Evolutionary conservation across 73 alveolate species (phyloP).

Genomic region (Breviolum minutum): DNA sequence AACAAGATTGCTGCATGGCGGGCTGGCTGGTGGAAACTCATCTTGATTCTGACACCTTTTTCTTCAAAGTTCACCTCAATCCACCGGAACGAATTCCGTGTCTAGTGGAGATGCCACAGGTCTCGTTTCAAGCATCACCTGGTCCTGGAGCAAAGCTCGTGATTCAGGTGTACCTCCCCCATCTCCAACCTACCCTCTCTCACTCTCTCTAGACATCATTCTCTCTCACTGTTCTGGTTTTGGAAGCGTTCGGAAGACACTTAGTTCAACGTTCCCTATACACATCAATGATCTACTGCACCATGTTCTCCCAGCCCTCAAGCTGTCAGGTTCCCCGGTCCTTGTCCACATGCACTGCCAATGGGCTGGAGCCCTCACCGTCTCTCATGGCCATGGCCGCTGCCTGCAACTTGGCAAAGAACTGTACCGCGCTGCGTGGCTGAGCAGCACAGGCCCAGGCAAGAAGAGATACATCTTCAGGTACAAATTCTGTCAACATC

Average conservation of each 20-base stretch:
- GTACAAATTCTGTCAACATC: background rate
- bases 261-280: background rate
- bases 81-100: background rate
- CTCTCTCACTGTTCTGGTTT: background rate
- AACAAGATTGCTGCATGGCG: no score
- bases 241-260: background rate
- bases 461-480: constrained; percentile 58
- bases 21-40: background rate
- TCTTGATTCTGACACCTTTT: background rate
- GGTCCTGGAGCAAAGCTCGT: background rate
- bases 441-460: constrained; percentile 65
- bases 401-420: background rate
- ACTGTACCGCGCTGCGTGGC: background rate
- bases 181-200: background rate
- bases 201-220: background rate
- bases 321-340: background rate
- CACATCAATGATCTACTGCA: background rate
- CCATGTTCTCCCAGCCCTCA: background rate
- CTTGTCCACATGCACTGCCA: background rate
- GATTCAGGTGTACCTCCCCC: background rate
- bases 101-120: background rate
- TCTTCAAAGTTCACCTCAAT: background rate
- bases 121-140: background rate
- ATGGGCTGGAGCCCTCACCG: no score
- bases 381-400: background rate